Base-by-base conservation (phyloP, 2,329 filamentous ascomycete species). In the Tolypocladium paradoxum region DNA sequence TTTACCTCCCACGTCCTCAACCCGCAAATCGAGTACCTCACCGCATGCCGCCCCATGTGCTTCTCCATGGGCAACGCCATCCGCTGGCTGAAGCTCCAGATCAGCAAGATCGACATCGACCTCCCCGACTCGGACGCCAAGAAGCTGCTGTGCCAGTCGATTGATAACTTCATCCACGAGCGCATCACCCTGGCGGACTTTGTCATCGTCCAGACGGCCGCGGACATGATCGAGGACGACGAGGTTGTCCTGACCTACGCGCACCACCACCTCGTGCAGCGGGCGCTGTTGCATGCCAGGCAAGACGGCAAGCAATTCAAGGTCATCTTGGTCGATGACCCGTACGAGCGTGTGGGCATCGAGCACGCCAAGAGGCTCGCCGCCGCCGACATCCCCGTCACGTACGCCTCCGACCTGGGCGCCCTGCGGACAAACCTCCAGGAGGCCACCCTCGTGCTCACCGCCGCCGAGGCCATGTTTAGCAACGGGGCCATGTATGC, bases 1-100 rank as follows among this genome's bases (percentile, higher is more conserved):
- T 84, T 99, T 62, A 93, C 90, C 34, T 87, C 88, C 12, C 90
- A 97, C 69, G 84, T 90, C 58, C 83, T 99, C 55, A 93, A 90
- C 64, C 89, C 91, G 37, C 93, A 99, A 70, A 96, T 99, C 64
- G 90, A 95, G 59, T 96, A 95, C 65, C 80, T 99, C 56, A 88
- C 89, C 55, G 90, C 90, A 60, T 96, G 91, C 65, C 85, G 93
- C n/a, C 91, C 93, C 35, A 88, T 99, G 72, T 95, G 89, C 60
- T 93, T 96, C 70, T 90, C 89, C 57, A 96, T 97, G 85, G 93
- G 93, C 56, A 99, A 97, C 68, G 90, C 90, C 36, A 95, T 99
- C 65, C 83, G 93, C 52, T 92, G 90, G 78, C 79, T 99, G 49
- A 99, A 99, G 75, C 82, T 96, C 48, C 83, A 90, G 63, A 92